Evolutionary conservation across 2,329 filamentous ascomycete species (phyloP).

Genomic region (Microsporum audouinii): DNA sequence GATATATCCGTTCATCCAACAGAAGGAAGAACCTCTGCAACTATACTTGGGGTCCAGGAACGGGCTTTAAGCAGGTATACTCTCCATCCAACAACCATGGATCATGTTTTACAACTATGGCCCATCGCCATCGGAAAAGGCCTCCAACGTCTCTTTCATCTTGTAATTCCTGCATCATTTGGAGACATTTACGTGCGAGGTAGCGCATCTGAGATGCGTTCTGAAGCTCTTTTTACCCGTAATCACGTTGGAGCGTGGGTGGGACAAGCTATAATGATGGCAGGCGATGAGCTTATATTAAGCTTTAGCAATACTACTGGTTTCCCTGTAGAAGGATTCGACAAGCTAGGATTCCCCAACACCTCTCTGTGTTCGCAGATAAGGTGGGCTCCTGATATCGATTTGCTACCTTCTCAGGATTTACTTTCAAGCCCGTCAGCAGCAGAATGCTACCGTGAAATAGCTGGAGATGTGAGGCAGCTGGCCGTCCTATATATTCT

Average conservation of each 20-base stretch:
- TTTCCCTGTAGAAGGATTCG: background rate
- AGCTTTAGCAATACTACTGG: background rate
- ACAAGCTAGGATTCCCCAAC: background rate
- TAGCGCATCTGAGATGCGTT: background rate
- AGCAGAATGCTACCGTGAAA: background rate
- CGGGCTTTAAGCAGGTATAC: background rate
- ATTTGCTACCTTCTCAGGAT: background rate
- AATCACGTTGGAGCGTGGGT: background rate
- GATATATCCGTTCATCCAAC: background rate
- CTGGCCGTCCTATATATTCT: background rate
- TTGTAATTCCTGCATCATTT: background rate
- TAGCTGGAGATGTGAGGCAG: background rate
- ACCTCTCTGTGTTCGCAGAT: background rate
- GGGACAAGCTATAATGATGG: background rate
- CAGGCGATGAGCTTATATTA: background rate
- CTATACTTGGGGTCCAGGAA: background rate
- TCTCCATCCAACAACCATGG: constrained; percentile 4
- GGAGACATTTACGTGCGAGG: background rate
- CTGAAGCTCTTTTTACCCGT: background rate
- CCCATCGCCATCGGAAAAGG: background rate
- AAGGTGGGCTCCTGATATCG: background rate
- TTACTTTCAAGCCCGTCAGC: background rate
- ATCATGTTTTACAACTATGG: background rate
- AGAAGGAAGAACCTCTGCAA: background rate
- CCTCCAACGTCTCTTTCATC: background rate